These are phyloP conservation scores for Bipolaris gigantea DNA, from an alignment of 2,329 filamentous ascomycete species.

Conservation along the genomic window DNA sequence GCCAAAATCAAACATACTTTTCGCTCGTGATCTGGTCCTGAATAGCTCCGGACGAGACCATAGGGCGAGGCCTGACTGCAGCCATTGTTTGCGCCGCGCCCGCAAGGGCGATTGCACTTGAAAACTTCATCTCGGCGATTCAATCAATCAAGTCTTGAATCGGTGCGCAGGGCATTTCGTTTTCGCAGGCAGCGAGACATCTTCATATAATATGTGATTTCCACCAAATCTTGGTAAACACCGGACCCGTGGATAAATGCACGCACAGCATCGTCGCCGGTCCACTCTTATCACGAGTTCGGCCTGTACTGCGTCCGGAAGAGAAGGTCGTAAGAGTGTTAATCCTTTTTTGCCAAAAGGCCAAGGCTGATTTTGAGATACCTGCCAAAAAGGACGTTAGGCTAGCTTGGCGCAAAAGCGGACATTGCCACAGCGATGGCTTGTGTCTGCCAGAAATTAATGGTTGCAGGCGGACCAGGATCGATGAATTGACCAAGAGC, in stretches of 20 bases:
- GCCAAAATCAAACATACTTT: slow-evolving; percentile 25
- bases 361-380: slow-evolving; percentile 31
- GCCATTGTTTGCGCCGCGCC: slow-evolving; percentile 31
- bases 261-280: slow-evolving; percentile 12
- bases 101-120: slow-evolving; percentile 26
- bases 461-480: not conserved
- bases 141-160: not conserved
- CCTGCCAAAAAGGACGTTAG: slow-evolving; percentile 36
- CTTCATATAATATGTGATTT: slow-evolving; percentile 24
- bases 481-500: not conserved
- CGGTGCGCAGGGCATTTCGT: not conserved
- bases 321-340: slow-evolving; percentile 38
- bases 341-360: slow-evolving; percentile 22
- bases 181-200: not conserved
- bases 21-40: slow-evolving; percentile 47
- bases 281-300: slow-evolving; percentile 28
- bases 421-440: slow-evolving; percentile 1
- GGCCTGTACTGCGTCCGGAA: slow-evolving; percentile 30
- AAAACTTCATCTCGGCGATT: slow-evolving; percentile 33
- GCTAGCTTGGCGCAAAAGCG: slow-evolving; percentile 23
- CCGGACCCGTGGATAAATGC: slow-evolving; percentile 16
- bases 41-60: slow-evolving; percentile 45
- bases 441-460: not conserved
- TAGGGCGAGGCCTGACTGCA: slow-evolving; percentile 22
- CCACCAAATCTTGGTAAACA: slow-evolving; percentile 5